These are phyloP conservation scores for Fusarium sp. DNA, from an alignment of 2,329 filamentous ascomycete genomes.

Conservation along the genomic window DNA sequence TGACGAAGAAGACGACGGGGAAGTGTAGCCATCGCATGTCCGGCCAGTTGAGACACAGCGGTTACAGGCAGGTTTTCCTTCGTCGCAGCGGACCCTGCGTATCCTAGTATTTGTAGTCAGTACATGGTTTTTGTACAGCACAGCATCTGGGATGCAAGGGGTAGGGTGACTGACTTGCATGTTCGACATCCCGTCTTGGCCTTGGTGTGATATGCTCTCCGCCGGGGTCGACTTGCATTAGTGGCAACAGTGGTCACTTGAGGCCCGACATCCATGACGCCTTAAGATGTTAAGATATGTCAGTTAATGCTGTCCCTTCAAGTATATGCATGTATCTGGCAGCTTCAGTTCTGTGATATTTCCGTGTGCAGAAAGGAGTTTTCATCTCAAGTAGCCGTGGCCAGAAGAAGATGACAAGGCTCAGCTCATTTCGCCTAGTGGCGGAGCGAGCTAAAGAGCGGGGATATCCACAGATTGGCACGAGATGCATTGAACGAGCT, in stretches of 20 bases:
- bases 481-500: background rate
- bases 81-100: background rate
- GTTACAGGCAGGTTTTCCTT: conserved; percentile 5
- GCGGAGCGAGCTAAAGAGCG: background rate
- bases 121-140: background rate
- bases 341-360: background rate
- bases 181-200: background rate
- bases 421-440: background rate
- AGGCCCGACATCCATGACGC: background rate
- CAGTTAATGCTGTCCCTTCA: background rate
- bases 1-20: background rate
- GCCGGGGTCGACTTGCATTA: too few species aligned
- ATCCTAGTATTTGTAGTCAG: background rate
- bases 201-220: background rate
- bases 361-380: background rate
- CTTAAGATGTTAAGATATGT: too few species aligned
- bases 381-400: too few species aligned
- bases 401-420: background rate
- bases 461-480: background rate
- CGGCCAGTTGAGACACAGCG: conserved; percentile 23
- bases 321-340: background rate
- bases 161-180: conserved; percentile 6
- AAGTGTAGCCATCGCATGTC: conserved; percentile 19
- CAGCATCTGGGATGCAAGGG: too few species aligned
- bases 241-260: accelerated